phyloP scores from a whole-genome alignment of 495 filamentous ascomycete species.

The Lindgomyces ingoldianus region DNA sequence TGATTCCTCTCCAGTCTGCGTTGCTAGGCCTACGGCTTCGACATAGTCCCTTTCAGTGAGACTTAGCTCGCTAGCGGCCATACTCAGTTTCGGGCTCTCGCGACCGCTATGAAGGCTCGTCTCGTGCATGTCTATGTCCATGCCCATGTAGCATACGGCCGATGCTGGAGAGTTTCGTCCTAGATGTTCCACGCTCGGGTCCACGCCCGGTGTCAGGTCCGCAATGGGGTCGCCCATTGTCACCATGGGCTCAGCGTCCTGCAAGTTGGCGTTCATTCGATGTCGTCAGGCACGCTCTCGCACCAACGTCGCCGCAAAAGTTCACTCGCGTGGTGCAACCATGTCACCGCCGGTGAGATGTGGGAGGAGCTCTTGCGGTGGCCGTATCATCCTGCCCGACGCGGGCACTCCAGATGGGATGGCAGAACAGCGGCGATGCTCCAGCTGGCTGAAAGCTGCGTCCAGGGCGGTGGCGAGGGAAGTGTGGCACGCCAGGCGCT shows the following conservation, averaged over 20 bases:
- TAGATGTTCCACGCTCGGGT: constrained; percentile 12
- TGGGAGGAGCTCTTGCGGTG: not conserved
- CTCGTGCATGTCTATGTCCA: constrained; percentile 4
- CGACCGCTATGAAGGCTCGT: no score
- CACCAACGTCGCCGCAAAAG: constrained; percentile 24
- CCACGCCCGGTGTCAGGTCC: constrained; percentile 22
- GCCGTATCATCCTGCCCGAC: not conserved
- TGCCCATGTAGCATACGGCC: constrained; percentile 32
- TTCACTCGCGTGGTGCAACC: constrained; percentile 21
- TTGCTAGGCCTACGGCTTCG: not conserved
- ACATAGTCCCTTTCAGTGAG: constrained; percentile 1
- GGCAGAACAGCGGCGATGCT: constrained; percentile 1
- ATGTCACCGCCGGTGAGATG: constrained; percentile 19
- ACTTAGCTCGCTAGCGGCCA: no score
- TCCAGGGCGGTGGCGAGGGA: no score
- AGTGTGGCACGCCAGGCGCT: no score
- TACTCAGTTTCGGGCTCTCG: no score
- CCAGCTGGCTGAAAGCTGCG: no score
- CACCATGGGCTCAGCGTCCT: constrained; percentile 18
- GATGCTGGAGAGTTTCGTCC: constrained; percentile 33
- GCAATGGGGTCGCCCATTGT: constrained; percentile 22
- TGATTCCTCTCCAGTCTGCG: constrained; percentile 23
- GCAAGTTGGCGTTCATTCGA: constrained; percentile 16
- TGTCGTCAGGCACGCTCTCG: constrained; percentile 22
- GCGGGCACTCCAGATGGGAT: not conserved